phyloP scores from a whole-genome alignment of 1,284 basidiomycete species.

The Tilletia caries region DNA sequence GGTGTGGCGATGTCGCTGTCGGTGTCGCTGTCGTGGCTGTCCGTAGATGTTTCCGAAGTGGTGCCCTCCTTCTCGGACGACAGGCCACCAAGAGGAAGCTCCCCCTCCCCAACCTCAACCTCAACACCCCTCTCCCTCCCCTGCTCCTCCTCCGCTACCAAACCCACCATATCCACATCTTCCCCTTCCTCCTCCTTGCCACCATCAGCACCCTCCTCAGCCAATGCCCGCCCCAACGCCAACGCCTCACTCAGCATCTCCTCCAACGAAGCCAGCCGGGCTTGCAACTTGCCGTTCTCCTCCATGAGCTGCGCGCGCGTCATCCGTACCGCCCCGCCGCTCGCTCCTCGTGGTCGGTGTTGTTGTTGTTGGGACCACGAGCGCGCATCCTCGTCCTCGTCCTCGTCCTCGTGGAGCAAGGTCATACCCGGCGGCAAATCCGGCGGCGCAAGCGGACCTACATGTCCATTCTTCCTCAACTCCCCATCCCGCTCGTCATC shows the following conservation, averaged over 20 bases:
- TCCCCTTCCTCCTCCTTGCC: neutral
- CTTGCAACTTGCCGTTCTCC: constrained; percentile 7
- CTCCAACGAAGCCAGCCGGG: constrained; percentile 5
- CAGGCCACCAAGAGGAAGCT: neutral
- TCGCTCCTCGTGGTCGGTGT: neutral
- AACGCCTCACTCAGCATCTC: constrained; percentile 9
- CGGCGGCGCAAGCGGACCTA: neutral
- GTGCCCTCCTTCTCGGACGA: neutral
- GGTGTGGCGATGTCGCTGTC: too few species aligned
- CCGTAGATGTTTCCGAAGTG: neutral
- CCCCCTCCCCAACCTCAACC: neutral
- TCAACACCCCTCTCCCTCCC: neutral
- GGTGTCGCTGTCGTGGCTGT: neutral
- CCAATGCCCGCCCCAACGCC: neutral
- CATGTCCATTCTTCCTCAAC: constrained; percentile 13
- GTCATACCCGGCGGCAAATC: neutral
- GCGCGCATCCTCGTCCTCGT: too few species aligned
- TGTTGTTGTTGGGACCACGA: neutral
- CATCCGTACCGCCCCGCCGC: neutral
- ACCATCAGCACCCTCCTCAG: neutral
- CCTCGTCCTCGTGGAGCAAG: neutral
- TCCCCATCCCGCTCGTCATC: neutral
- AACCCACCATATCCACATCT: neutral
- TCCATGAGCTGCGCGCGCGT: constrained; percentile 10
- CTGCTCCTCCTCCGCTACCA: neutral